Evolutionary conservation across 495 filamentous ascomycete genomes (phyloP).

Genomic region (Aeminium ludgeri): DNA sequence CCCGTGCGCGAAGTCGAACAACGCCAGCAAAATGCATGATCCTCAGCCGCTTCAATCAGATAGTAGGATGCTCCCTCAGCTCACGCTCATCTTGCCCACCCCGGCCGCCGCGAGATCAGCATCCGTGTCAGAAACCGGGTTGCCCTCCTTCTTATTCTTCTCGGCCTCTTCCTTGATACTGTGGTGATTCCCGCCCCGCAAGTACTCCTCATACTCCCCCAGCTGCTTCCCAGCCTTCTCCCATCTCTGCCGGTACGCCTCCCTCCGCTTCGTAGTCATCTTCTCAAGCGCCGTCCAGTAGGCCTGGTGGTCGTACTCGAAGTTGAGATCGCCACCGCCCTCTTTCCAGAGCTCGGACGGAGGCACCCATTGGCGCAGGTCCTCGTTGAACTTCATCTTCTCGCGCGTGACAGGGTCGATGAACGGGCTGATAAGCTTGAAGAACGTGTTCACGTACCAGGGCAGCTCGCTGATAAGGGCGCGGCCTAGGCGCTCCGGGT

Average conservation of each 20-base stretch:
- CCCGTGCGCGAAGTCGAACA: too few relatives aligned
- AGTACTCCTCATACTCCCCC: slow-evolving; percentile 68
- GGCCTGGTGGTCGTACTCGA: slow-evolving; percentile 67
- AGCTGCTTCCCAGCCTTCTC: slow-evolving; percentile 56
- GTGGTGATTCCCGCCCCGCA: slow-evolving; percentile 43
- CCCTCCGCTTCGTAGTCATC: slow-evolving; percentile 44
- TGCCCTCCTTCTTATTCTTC: background rate
- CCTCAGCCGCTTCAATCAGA: too few relatives aligned
- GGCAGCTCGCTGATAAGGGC: slow-evolving; percentile 81
- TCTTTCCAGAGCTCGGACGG: slow-evolving; percentile 57
- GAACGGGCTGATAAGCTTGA: slow-evolving; percentile 87
- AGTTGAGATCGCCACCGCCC: slow-evolving; percentile 45
- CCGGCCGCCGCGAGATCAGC: slow-evolving; percentile 4
- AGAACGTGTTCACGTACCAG: slow-evolving; percentile 75
- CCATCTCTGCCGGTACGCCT: slow-evolving; percentile 52
- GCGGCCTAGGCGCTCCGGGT: slow-evolving; percentile 79
- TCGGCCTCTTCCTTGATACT: slow-evolving; percentile 8
- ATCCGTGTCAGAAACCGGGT: background rate
- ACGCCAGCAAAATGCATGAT: too few relatives aligned
- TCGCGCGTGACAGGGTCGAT: slow-evolving; percentile 82
- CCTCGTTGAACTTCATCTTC: slow-evolving; percentile 91
- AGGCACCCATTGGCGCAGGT: slow-evolving; percentile 61
- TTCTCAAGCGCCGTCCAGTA: slow-evolving; percentile 80
- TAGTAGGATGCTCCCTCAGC: background rate
- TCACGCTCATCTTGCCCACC: slow-evolving; percentile 9